Evolutionary conservation across 1,284 basidiomycete genomes (phyloP), one percentile per base, ranked within the genome.

Genomic region (Boletus mariae): DNA sequence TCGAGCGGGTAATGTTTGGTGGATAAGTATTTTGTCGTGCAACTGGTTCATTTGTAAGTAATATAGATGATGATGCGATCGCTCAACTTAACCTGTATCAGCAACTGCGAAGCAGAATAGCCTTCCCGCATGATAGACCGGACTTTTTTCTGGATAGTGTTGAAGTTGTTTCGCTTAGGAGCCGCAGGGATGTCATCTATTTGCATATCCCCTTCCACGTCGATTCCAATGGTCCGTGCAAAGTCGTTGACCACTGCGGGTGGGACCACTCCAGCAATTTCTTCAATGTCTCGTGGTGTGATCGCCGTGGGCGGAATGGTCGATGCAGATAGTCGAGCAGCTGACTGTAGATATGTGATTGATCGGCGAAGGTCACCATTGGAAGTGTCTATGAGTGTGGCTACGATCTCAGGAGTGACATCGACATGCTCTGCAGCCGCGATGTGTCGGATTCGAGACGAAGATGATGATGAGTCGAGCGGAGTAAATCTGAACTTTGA

Each of bases 401-500:
- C 73, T 51, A 96, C 75, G 37, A 91, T 88, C 45, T 73, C 64
- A 13, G 73, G 65, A 38, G 75, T 66, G 44, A 86, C 70, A 41
- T 74, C 57, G 40, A 89, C 72, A 38, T 77, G 67, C 68, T 90
- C 88, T 23, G 75, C 71, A 40, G 72, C 60, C 0, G 94, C 93
- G 54, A 99, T 97, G 63, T 91, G 80, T 50, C 83, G 76, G 11
- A 99, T 80, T 48, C 97, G 84, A 9, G 78, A 72, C 49, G 85
- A 80, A 5, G 94, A 90, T 15, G 92, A 93, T 6, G 75, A 71
- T 8, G 84, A 75, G 66, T 95, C 94, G 28, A 99, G 80, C 2
- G 95, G 92, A 25, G 92, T 93, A 77, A 99, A 99, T 43, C 97
- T 88, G 75, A 99, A 99, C 75, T 99, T 99, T 55, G 94, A 97